phyloP scores from a whole-genome alignment of 352 stramenopile genomes.

The Phytopythium boreale region DNA sequence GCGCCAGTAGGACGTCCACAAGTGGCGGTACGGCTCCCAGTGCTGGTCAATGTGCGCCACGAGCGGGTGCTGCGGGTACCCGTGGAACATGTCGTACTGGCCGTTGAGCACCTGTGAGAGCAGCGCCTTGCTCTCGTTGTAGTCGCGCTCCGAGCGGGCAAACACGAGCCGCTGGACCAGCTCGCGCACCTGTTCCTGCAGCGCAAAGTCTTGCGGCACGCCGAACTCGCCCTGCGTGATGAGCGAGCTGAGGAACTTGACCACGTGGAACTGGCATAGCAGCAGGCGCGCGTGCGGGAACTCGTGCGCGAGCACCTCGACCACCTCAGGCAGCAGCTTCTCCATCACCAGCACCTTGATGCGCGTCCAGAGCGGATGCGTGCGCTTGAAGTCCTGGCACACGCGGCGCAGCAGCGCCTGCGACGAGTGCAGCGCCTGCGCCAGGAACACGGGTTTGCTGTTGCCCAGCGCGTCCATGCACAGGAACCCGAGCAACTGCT shows the following conservation, averaged over 20 bases:
- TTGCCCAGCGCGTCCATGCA: slow-evolving; percentile 71
- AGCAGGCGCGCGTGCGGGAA: slow-evolving; percentile 56
- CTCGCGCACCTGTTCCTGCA: slow-evolving; percentile 42
- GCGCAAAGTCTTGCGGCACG: slow-evolving; percentile 25
- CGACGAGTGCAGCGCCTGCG: slow-evolving; percentile 46
- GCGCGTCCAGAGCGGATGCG: slow-evolving; percentile 53
- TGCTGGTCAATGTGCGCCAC: slow-evolving; percentile 45
- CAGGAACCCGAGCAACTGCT: slow-evolving; percentile 59
- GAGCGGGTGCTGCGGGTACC: slow-evolving; percentile 31
- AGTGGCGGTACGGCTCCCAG: slow-evolving; percentile 57
- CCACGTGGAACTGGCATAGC: slow-evolving; percentile 68
- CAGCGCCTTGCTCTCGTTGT: slow-evolving; percentile 45
- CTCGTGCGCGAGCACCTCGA: slow-evolving; percentile 51
- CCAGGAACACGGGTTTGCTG: slow-evolving; percentile 58
- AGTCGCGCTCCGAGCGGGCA: slow-evolving; percentile 42
- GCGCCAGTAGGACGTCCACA: slow-evolving; percentile 65
- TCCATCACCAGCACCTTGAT: slow-evolving; percentile 71
- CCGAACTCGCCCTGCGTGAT: slow-evolving; percentile 40
- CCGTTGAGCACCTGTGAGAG: slow-evolving; percentile 37
- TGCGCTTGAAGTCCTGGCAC: slow-evolving; percentile 74
- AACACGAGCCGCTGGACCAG: slow-evolving; percentile 65
- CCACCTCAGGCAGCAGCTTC: slow-evolving; percentile 46
- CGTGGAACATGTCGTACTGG: slow-evolving; percentile 9
- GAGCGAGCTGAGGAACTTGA: slow-evolving; percentile 57
- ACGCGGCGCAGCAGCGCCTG: slow-evolving; percentile 51